phyloP scores from a whole-genome alignment of 495 filamentous ascomycete genomes.

The Xylaria palmicola region DNA sequence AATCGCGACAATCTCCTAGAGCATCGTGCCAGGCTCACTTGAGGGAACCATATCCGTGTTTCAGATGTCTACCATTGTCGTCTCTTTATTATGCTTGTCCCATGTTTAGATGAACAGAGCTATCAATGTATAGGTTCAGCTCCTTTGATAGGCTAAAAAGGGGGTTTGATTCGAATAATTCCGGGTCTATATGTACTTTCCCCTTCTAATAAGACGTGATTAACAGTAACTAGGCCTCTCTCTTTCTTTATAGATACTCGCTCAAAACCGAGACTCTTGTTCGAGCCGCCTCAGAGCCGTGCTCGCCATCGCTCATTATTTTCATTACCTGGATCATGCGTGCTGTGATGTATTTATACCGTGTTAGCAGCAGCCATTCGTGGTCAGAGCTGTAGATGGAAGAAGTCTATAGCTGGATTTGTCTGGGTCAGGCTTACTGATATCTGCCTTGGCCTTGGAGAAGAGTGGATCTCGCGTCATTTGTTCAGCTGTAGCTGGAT shows the following conservation, averaged over 20 bases:
- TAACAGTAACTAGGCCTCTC: background rate
- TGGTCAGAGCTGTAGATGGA: background rate
- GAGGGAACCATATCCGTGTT: too few relatives aligned
- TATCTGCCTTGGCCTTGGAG: constrained; percentile 55
- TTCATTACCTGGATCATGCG: constrained; percentile 60
- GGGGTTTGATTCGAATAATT: too few relatives aligned
- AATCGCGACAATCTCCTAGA: too few relatives aligned
- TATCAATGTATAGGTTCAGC: background rate
- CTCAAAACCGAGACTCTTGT: constrained; percentile 57
- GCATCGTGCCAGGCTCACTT: background rate
- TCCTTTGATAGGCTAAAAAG: background rate
- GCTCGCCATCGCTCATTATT: constrained; percentile 50
- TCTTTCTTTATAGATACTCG: constrained; percentile 43
- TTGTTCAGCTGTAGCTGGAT: constrained; percentile 31
- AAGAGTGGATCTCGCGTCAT: constrained; percentile 52
- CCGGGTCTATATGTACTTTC: background rate
- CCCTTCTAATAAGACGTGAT: background rate
- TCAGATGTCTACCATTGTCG: too few relatives aligned
- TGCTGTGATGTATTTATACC: constrained; percentile 23
- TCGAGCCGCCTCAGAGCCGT: constrained; percentile 51
- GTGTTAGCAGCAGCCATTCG: constrained; percentile 10
- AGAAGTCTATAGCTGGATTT: background rate
- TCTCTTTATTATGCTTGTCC: background rate
- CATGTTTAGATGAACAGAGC: background rate
- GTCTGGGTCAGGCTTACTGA: constrained; percentile 41